phyloP scores from a whole-genome alignment of 208 protist genomes.

The Borovskyia barvae region DNA sequence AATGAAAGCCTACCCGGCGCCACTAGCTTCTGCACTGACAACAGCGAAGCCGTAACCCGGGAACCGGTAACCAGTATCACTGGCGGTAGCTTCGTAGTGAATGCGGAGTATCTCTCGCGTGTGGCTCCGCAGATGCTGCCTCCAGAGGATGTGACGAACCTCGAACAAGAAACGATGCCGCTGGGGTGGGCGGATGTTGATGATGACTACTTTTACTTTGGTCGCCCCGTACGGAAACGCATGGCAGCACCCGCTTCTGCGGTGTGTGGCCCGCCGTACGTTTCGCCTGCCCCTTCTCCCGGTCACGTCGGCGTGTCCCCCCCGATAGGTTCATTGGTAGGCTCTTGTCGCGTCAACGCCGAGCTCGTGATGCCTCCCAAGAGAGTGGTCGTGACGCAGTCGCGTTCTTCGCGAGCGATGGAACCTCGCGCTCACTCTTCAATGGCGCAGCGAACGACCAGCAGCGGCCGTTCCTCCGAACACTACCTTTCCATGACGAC shows the following conservation, averaged over 20 bases:
- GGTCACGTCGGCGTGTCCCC: constrained; percentile 27
- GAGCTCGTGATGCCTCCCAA: constrained; percentile 4
- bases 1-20: background rate
- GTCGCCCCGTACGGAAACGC: constrained; percentile 13
- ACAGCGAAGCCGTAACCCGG: background rate
- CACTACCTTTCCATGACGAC: constrained; percentile 16
- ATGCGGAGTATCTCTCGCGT: constrained; percentile 41
- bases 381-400: background rate
- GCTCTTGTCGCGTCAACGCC: constrained; percentile 31
- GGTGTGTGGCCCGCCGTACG: constrained; percentile 10
- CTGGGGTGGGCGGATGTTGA: constrained; percentile 40
- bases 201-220: constrained; percentile 88
- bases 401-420: background rate
- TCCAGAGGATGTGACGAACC: background rate
- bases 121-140: constrained; percentile 3
- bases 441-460: background rate
- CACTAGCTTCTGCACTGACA: background rate
- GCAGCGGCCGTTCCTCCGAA: background rate
- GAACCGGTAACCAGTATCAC: constrained; percentile 46
- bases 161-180: background rate
- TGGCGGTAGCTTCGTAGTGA: constrained; percentile 55
- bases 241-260: background rate
- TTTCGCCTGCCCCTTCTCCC: background rate
- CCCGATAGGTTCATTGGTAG: constrained; percentile 45
- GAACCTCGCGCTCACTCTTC: background rate